These are phyloP conservation scores for Curvularia sp. DNA, from an alignment of 2,329 filamentous ascomycete species.

Conservation along the genomic window DNA sequence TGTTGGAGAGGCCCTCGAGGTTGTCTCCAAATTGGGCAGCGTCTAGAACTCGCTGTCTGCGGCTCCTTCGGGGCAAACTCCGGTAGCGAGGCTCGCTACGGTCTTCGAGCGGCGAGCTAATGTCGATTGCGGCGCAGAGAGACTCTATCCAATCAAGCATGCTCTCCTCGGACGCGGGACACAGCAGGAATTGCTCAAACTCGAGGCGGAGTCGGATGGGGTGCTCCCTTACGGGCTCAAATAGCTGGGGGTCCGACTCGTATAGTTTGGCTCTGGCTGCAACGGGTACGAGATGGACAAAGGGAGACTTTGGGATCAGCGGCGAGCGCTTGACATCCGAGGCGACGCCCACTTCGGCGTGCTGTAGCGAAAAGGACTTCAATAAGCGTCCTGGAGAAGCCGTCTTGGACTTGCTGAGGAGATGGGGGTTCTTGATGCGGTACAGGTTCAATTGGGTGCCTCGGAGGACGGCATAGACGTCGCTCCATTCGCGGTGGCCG, in stretches of 20 bases:
- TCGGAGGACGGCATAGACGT: conserved; percentile 68
- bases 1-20: conserved; percentile 40
- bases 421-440: conserved; percentile 63
- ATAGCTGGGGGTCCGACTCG: conserved; percentile 56
- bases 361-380: conserved; percentile 73
- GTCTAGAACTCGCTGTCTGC: conserved; percentile 49
- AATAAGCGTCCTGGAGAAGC: conserved; percentile 65
- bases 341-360: conserved; percentile 77
- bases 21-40: conserved; percentile 38
- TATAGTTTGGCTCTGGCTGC: conserved; percentile 50
- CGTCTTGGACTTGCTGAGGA: conserved; percentile 57
- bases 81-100: conserved; percentile 58
- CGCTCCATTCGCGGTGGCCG: conserved; percentile 68
- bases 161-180: conserved; percentile 67
- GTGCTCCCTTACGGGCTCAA: conserved; percentile 59
- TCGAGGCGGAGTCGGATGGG: conserved; percentile 76
- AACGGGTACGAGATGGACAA: conserved; percentile 55
- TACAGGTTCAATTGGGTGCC: conserved; percentile 74
- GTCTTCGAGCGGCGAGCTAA: conserved; percentile 74
- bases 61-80: conserved; percentile 55
- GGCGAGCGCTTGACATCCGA: conserved; percentile 71
- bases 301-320: conserved; percentile 53
- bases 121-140: conserved; percentile 73
- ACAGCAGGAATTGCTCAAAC: conserved; percentile 75
- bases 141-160: conserved; percentile 74